phyloP scores from a whole-genome alignment of 495 filamentous ascomycete genomes.

The Neurospora terricola region DNA sequence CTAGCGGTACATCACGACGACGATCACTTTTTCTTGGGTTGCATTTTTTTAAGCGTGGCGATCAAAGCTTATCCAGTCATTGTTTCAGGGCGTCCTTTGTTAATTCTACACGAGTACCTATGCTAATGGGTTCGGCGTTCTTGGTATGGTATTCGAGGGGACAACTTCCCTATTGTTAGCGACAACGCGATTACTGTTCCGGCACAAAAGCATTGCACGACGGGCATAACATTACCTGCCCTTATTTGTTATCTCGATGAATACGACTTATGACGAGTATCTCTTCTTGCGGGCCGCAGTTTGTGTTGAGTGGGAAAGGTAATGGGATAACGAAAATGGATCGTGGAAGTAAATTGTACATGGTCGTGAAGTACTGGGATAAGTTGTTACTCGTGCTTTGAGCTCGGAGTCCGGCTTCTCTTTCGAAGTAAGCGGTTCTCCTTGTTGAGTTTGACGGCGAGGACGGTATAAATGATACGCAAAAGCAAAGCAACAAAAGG shows the following conservation, averaged over 20 bases:
- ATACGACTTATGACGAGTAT: not conserved
- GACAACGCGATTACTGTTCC: not conserved
- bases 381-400: not conserved
- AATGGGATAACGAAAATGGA: not conserved
- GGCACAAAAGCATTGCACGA: not conserved
- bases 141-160: not conserved
- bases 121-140: not conserved
- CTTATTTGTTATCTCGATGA: not conserved
- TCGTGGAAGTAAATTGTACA: not conserved
- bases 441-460: not conserved
- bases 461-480: not conserved
- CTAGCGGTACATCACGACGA: not conserved
- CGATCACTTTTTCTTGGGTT: not conserved
- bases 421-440: not conserved
- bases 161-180: not conserved
- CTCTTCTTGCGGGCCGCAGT: not conserved
- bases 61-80: not conserved
- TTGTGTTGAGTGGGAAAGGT: not conserved
- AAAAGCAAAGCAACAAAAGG: not conserved
- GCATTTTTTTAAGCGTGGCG: not conserved
- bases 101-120: not conserved
- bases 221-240: not conserved
- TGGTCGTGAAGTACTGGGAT: not conserved
- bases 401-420: not conserved
- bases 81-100: not conserved